Base-by-base conservation (phyloP, 148 eudicot genomes). In the Pouteria glomerata region DNA sequence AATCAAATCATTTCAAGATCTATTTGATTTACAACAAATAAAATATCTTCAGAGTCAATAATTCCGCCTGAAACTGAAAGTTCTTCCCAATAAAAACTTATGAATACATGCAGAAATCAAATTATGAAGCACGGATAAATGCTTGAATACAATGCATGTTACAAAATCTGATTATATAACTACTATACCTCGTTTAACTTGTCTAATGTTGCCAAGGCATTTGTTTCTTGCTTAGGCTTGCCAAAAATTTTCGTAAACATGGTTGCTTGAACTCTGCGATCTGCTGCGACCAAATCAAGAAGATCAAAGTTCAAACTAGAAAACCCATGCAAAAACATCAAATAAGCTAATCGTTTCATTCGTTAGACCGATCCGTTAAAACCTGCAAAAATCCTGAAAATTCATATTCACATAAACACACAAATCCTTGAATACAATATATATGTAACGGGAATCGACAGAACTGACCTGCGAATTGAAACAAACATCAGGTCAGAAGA, bases 231-330 rank as follows among this genome's bases (percentile, higher is more conserved):
- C 70, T 73, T 73, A 29, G 76, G 76, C 33, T 55, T 73, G 1
- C 64, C 71, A n/a, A 73, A 65, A 57, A 73, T 55, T 41, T 70
- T 41, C 29, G 70, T 8, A 64, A 73, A 73, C 76, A 73, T 73
- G 27, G 76, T 56, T 3, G 24, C 26, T 42, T 21, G 14, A 70
- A 51, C 62, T 58, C 33, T 51, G 13, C 4, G 60, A 73, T 63
- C 61, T 24, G 60, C 51, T 64, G 63, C 51, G 37, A 73, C 23
- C 27, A 56, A 56, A 64, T 37, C 64, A 42, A 64, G 1, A 15
- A 52, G 18, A 52, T 63, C 51, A 57, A 41, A 61, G 34, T n/a
- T 13, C n/a, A n/a, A n/a, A n/a, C 8, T 33, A 14, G 35, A 50
- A 61, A 50, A 50, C 23, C 66, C 27, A 26, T 35, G 66, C 63